Evolutionary conservation across 257 asterid species (phyloP).

Genomic region (Capsicum chinense): DNA sequence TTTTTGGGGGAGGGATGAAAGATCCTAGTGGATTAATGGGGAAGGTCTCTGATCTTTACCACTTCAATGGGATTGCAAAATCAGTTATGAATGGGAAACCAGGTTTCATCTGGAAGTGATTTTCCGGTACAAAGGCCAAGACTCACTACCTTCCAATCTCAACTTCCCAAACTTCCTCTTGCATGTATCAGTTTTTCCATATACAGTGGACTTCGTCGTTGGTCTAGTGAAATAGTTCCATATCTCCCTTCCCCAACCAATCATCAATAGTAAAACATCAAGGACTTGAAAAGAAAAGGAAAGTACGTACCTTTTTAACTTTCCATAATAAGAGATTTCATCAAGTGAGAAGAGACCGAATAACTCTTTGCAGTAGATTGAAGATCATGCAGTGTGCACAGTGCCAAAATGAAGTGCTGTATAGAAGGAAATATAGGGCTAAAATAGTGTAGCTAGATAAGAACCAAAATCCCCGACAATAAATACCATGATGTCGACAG

Average conservation of each 20-base stretch:
- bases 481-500: not conserved
- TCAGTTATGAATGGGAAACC: constrained; percentile 60
- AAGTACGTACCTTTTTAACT: not conserved
- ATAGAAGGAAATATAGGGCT: not conserved
- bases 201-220: not conserved
- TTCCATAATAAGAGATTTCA: not conserved
- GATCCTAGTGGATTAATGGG: constrained; percentile 86
- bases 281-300: not conserved
- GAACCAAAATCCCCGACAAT: not conserved
- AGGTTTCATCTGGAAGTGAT: constrained; percentile 47
- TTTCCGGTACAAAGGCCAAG: constrained; percentile 80
- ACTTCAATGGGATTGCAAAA: constrained; percentile 95
- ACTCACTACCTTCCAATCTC: constrained; percentile 40
- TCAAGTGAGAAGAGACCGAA: not conserved
- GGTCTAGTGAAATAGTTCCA: not conserved
- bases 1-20: constrained; percentile 71
- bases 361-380: not conserved
- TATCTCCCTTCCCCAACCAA: not conserved
- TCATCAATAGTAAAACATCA: not conserved
- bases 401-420: not conserved
- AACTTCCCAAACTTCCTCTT: not conserved
- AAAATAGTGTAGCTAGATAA: too few relatives aligned
- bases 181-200: not conserved
- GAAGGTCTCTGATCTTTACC: constrained; percentile 83
- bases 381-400: not conserved